phyloP scores from a whole-genome alignment of 2,329 filamentous ascomycete species.

The Pseudogymnoascus sp. region DNA sequence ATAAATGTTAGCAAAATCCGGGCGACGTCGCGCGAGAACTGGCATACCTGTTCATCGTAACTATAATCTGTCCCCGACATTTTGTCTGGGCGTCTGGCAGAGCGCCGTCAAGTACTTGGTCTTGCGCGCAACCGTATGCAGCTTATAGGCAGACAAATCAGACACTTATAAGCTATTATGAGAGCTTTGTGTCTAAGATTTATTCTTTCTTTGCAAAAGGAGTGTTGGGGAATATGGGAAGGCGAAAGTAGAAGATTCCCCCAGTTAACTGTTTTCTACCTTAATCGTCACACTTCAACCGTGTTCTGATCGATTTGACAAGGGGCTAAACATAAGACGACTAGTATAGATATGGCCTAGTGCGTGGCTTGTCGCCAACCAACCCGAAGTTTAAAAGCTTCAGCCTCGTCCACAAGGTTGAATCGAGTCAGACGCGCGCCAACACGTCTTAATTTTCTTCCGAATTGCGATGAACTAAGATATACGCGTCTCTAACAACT shows the following conservation, averaged over 20 bases:
- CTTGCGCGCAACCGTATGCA: slow-evolving; percentile 3
- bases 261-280: slow-evolving; percentile 6
- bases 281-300: slow-evolving; percentile 7
- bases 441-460: not conserved
- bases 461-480: not conserved
- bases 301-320: slow-evolving; percentile 10
- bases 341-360: not conserved
- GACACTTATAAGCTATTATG: not conserved
- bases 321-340: not conserved
- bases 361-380: not conserved
- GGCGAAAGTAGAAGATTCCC: not conserved
- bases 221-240: slow-evolving; percentile 3
- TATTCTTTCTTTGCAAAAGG: not conserved
- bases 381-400: slow-evolving; percentile 1
- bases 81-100: slow-evolving; percentile 14
- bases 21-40: not conserved
- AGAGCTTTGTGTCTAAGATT: not conserved
- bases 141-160: not conserved
- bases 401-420: slow-evolving; percentile 6
- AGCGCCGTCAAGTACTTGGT: not conserved
- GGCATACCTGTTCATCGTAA: slow-evolving; percentile 79
- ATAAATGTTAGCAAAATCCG: slow-evolving; percentile 14
- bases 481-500: not conserved
- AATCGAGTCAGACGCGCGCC: not conserved
- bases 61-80: slow-evolving; percentile 67